Evolutionary conservation across 768 basidiomycete species (phyloP).

Genomic region (Hygrophorus pudorinus): DNA sequence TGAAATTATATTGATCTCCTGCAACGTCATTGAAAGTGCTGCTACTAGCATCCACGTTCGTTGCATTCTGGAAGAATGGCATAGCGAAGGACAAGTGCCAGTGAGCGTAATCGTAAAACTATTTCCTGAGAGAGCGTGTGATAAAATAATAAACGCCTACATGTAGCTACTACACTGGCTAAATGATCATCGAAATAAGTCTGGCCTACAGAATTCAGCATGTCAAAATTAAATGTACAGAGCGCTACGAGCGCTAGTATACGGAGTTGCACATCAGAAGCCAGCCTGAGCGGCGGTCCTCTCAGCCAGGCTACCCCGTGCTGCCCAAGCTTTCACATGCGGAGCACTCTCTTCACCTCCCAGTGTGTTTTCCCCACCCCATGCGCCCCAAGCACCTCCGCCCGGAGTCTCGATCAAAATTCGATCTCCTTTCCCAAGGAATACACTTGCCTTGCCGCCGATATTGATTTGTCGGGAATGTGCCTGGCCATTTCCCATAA

Average conservation of each 20-base stretch:
- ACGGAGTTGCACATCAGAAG: constrained; percentile 27
- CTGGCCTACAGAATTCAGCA: too few species aligned
- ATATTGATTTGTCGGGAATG: constrained; percentile 64
- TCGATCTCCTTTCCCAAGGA: constrained; percentile 82
- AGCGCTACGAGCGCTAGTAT: too few species aligned
- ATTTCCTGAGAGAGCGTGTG: too few species aligned
- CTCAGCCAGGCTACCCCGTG: constrained; percentile 62
- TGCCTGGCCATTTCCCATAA: constrained; percentile 28
- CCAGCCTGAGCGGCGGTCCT: constrained; percentile 52
- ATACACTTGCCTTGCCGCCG: constrained; percentile 79
- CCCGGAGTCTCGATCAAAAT: constrained; percentile 83
- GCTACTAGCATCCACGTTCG: background rate
- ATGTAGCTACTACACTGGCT: too few species aligned
- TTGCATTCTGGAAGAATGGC: background rate
- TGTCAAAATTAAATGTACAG: too few species aligned
- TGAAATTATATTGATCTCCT: background rate
- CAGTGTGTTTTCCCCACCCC: constrained; percentile 18
- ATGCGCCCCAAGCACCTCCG: constrained; percentile 76
- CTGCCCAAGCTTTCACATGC: constrained; percentile 48
- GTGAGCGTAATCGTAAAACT: too few species aligned
- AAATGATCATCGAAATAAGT: too few species aligned
- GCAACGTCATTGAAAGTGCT: background rate
- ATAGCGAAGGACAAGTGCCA: too few species aligned
- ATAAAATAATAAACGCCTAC: too few species aligned
- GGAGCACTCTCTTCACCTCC: constrained; percentile 11